Evolutionary conservation across 768 basidiomycete species (phyloP).

Genomic region (Russula compacta): DNA sequence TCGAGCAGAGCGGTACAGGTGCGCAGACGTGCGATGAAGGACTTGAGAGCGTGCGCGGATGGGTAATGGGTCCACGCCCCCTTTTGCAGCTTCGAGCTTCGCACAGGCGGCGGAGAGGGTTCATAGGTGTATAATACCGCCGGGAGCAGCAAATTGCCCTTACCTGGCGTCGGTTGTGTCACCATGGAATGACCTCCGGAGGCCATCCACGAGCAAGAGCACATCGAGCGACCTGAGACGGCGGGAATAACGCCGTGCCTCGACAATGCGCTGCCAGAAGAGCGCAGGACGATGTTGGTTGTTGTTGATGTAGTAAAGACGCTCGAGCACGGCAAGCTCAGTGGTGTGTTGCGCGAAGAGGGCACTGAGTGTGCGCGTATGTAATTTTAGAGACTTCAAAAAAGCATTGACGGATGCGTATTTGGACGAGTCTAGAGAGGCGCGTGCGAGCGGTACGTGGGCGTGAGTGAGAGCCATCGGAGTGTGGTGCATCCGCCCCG

Average conservation of each 20-base stretch:
- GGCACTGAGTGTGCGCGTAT: conserved; percentile 43
- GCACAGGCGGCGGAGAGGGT: no score
- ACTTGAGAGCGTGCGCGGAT: conserved; percentile 28
- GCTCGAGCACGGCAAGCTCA: conserved; percentile 54
- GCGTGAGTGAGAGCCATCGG: not conserved
- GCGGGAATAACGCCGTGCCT: conserved; percentile 47
- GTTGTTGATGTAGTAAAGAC: conserved; percentile 70
- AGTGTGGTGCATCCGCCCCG: not conserved
- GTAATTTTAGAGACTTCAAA: conserved; percentile 51
- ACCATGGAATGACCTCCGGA: conserved; percentile 48
- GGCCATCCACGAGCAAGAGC: conserved; percentile 22
- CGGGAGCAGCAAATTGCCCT: conserved; percentile 10
- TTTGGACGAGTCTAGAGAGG: conserved; percentile 18
- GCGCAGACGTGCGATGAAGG: conserved; percentile 30
- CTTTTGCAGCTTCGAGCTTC: conserved; percentile 44
- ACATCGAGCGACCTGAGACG: conserved; percentile 25
- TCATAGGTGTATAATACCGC: not conserved
- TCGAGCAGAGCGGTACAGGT: conserved; percentile 33
- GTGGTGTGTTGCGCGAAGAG: conserved; percentile 35
- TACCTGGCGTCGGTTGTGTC: conserved; percentile 31
- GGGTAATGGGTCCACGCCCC: conserved; percentile 61
- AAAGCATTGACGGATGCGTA: conserved; percentile 41
- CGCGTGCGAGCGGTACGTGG: conserved; percentile 4
- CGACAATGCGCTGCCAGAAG: conserved; percentile 60
- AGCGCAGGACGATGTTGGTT: conserved; percentile 65